Percentiles rank a stretch among this genome's conserved stretches.
Conservation (phyloP, 257 asterid species). For the Sherardia arvensis region DNA sequence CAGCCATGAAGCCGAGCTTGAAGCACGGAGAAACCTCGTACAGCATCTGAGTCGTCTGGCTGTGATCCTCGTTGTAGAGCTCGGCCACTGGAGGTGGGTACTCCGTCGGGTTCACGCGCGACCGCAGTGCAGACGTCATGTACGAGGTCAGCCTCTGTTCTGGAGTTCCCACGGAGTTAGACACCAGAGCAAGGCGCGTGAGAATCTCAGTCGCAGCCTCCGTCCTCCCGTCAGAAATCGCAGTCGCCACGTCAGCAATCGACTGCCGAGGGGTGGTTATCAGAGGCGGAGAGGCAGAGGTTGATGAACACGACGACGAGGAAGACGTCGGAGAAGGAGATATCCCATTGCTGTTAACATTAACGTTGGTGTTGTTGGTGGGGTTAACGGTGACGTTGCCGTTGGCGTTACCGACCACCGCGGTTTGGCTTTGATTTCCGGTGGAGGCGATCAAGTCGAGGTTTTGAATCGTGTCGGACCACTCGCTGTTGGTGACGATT, state of each 20-base stretch:
- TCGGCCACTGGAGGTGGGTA: slow-evolving; percentile 30
- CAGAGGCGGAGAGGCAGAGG: slow-evolving; percentile 48
- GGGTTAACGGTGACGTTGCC: neutral
- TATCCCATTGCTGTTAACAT: neutral
- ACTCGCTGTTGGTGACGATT: slow-evolving; percentile 51
- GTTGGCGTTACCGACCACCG: slow-evolving; percentile 14
- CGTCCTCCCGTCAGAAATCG: slow-evolving; percentile 47
- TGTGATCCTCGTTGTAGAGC: slow-evolving; percentile 35
- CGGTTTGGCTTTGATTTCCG: neutral
- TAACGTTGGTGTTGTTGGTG: no score
- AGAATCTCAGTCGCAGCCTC: slow-evolving; percentile 49
- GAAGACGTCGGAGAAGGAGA: slow-evolving; percentile 70
- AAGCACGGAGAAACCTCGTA: slow-evolving; percentile 68
- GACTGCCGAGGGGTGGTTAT: slow-evolving; percentile 43
- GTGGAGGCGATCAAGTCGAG: slow-evolving; percentile 23
- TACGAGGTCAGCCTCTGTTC: slow-evolving; percentile 51
- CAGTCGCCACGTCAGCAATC: slow-evolving; percentile 45
- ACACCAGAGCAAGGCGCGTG: slow-evolving; percentile 68
- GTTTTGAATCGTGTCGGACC: slow-evolving; percentile 66
- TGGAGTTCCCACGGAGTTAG: slow-evolving; percentile 43
- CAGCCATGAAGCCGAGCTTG: slow-evolving; percentile 88
- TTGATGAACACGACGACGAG: slow-evolving; percentile 61
- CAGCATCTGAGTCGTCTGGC: slow-evolving; percentile 32
- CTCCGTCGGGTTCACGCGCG: slow-evolving; percentile 46
- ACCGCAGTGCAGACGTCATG: slow-evolving; percentile 29